Conservation (phyloP, 257 asterid species). For the Perilla frutescens region DNA sequence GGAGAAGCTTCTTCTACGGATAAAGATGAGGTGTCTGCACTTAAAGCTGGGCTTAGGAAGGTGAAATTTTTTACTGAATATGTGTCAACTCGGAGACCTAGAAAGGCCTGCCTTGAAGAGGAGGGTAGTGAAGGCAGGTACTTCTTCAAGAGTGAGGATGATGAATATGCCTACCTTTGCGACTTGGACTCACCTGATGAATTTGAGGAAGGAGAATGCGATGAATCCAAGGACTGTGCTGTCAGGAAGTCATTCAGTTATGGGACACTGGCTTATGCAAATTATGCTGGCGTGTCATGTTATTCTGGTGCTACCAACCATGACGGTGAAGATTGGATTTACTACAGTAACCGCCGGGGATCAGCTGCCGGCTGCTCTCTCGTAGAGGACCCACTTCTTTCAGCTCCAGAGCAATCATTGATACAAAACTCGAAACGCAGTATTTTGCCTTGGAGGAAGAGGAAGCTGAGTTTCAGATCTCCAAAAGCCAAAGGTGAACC, state of each 20-base stretch:
- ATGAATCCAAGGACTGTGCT: slow-evolving; percentile 58
- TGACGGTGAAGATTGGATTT: slow-evolving; percentile 82
- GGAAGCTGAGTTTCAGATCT: slow-evolving; percentile 86
- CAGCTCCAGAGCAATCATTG: slow-evolving; percentile 46
- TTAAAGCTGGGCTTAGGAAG: slow-evolving; percentile 84
- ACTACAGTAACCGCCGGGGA: slow-evolving; percentile 80
- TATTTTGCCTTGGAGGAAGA: slow-evolving; percentile 89
- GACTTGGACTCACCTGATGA: slow-evolving; percentile 75
- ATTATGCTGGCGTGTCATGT: slow-evolving; percentile 64
- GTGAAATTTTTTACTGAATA: slow-evolving; percentile 79
- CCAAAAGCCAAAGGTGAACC: slow-evolving; percentile 95
- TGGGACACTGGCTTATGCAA: slow-evolving; percentile 82
- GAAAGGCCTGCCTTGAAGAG: slow-evolving; percentile 78
- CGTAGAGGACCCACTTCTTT: slow-evolving; percentile 42
- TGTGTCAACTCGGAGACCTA: slow-evolving; percentile 76
- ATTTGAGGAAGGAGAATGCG: slow-evolving; percentile 72
- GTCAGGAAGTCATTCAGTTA: slow-evolving; percentile 87
- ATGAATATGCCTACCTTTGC: slow-evolving; percentile 74
- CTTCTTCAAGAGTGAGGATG: slow-evolving; percentile 85
- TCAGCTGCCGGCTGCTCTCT: slow-evolving; percentile 68
- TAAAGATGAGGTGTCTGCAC: slow-evolving; percentile 88
- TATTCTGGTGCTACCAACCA: slow-evolving; percentile 55
- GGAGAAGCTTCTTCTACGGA: slow-evolving; percentile 61
- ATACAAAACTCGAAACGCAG: slow-evolving; percentile 69
- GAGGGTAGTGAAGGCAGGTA: slow-evolving; percentile 76